A percentile compares a stretch with the other conserved stretches of the same genome.
Evolutionary conservation across 2,329 filamentous ascomycete genomes (phyloP).

Genomic region (Pseudophaeomoniella oleicola): DNA sequence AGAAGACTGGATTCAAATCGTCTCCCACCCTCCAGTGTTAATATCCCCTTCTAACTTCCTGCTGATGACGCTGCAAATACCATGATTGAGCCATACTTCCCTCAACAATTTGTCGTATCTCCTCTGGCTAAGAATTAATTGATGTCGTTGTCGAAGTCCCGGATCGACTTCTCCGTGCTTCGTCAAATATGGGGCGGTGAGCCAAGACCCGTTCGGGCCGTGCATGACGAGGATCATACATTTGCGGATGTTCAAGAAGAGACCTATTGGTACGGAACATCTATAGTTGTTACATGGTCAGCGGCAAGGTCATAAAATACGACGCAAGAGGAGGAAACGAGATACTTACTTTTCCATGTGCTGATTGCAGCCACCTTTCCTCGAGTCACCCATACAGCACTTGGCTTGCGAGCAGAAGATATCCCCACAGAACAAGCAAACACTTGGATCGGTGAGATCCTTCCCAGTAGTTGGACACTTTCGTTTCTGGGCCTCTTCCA

Average conservation of each 20-base stretch:
- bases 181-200: conserved; percentile 83
- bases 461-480: conserved; percentile 82
- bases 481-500: conserved; percentile 75
- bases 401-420: conserved; percentile 91
- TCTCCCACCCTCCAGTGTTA: conserved; percentile 97
- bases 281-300: conserved; percentile 10
- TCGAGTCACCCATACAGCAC: conserved; percentile 61
- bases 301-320: too few relatives aligned
- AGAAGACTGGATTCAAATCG: conserved; percentile 16
- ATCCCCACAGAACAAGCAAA: conserved; percentile 92
- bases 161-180: conserved; percentile 90
- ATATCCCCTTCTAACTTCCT: conserved; percentile 87
- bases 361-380: conserved; percentile 74
- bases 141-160: conserved; percentile 74
- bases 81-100: conserved; percentile 73
- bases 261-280: conserved; percentile 38
- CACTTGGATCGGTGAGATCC: conserved; percentile 75
- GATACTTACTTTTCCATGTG: conserved; percentile 64
- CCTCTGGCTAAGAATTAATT: conserved; percentile 85
- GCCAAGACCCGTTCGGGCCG: conserved; percentile 58
- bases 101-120: conserved; percentile 80
- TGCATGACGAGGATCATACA: conserved; percentile 85
- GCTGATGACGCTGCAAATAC: conserved; percentile 76
- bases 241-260: conserved; percentile 94
- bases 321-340: neutral